Conservation (phyloP, 2,329 filamentous ascomycete genomes). For the Harringtonia aguacate region DNA sequence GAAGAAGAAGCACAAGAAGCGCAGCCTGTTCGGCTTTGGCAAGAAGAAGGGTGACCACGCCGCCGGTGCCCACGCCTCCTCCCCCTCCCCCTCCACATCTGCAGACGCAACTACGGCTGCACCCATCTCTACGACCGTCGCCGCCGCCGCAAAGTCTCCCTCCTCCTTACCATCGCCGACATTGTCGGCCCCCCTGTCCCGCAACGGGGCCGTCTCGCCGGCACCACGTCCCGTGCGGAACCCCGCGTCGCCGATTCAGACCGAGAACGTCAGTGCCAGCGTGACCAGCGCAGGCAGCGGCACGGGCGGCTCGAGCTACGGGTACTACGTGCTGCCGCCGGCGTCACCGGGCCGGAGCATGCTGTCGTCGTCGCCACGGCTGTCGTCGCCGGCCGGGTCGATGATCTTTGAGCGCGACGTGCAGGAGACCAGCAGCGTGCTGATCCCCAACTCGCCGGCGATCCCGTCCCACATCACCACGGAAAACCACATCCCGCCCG, state of each 20-base stretch:
- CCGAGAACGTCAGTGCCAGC: slow-evolving; percentile 29
- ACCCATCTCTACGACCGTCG: background rate
- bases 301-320: slow-evolving; percentile 14
- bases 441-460: slow-evolving; percentile 66
- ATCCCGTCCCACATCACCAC: slow-evolving; percentile 90
- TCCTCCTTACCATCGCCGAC: slow-evolving; percentile 9
- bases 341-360: slow-evolving; percentile 53
- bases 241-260: slow-evolving; percentile 22
- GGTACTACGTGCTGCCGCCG: slow-evolving; percentile 36
- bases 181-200: background rate
- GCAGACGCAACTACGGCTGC: slow-evolving; percentile 15
- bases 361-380: slow-evolving; percentile 59
- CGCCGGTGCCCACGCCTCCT: background rate
- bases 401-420: slow-evolving; percentile 93
- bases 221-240: slow-evolving; percentile 22
- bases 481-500: slow-evolving; percentile 86
- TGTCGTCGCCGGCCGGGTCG: slow-evolving; percentile 66
- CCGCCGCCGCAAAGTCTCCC: slow-evolving; percentile 12
- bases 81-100: background rate
- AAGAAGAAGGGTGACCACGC: slow-evolving; percentile 29
- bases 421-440: slow-evolving; percentile 49
- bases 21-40: slow-evolving; percentile 20
- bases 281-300: slow-evolving; percentile 19
- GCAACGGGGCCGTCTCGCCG: slow-evolving; percentile 2
- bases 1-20: slow-evolving; percentile 23